Conservation (phyloP, 2,329 filamentous ascomycete genomes). For the Leptographium lundbergii region DNA sequence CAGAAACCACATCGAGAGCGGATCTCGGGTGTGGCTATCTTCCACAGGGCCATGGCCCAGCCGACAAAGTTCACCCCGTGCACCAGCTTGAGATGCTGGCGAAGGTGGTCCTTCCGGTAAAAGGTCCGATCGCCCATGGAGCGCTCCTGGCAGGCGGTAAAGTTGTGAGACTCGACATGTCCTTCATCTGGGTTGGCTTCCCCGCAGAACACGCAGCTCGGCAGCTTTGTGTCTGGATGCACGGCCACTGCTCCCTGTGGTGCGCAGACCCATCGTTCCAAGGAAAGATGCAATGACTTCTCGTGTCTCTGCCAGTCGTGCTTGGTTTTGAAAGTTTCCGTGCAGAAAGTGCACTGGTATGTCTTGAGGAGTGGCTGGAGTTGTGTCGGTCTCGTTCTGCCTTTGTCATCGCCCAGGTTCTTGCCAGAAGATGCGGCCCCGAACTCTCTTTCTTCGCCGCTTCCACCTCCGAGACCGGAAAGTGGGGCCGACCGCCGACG, state of each 20-base stretch:
- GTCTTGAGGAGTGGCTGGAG: conserved; percentile 36
- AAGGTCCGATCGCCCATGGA: conserved; percentile 48
- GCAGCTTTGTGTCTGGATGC: conserved; percentile 44
- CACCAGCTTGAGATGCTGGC: conserved; percentile 50
- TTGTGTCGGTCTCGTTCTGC: conserved; percentile 9
- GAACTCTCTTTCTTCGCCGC: background rate
- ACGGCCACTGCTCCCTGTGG: conserved; percentile 42
- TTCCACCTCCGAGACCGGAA: background rate
- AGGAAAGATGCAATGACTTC: conserved; percentile 51
- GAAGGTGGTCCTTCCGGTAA: conserved; percentile 55
- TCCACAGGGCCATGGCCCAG: conserved; percentile 56
- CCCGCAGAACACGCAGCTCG: conserved; percentile 48
- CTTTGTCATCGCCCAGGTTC: conserved; percentile 20
- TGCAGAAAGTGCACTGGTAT: conserved; percentile 58
- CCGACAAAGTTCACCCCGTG: conserved; percentile 47
- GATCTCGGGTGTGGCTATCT: conserved; percentile 46
- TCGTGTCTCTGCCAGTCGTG: conserved; percentile 62
- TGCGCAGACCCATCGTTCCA: conserved; percentile 53
- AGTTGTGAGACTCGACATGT: conserved; percentile 47
- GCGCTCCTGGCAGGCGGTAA: conserved; percentile 54
- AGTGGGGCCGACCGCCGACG: conserved; percentile 29
- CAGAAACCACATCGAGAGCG: conserved; percentile 55
- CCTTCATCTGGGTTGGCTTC: conserved; percentile 38
- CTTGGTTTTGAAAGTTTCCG: conserved; percentile 54
- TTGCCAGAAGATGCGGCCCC: conserved; percentile 11